Conservation (phyloP, 1,284 basidiomycete genomes). For the Anthracocystis walkeri region DNA sequence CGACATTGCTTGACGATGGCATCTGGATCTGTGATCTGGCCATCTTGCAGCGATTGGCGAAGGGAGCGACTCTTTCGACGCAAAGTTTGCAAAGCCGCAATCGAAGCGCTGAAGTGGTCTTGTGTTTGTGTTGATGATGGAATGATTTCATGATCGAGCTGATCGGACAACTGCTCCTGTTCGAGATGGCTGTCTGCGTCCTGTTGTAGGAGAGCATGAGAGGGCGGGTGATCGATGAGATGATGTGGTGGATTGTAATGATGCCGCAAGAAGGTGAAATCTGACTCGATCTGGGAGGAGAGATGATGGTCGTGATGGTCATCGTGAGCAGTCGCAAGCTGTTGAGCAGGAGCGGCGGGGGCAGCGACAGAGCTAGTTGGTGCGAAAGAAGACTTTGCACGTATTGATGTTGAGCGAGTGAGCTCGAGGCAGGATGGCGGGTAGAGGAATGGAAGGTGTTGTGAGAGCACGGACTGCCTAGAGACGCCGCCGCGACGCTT, state of each 20-base stretch:
- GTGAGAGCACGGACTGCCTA: neutral
- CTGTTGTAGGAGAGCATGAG: conserved; percentile 15
- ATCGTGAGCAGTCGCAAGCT: conserved; percentile 13
- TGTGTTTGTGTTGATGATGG: neutral
- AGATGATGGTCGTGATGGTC: conserved; percentile 17
- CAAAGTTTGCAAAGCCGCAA: conserved; percentile 14
- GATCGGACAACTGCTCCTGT: neutral
- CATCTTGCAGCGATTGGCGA: conserved; percentile 16
- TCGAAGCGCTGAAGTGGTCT: neutral
- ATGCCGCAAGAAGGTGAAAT: conserved; percentile 33
- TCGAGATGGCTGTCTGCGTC: conserved; percentile 28
- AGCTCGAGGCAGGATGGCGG: conserved; percentile 37
- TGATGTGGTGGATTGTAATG: conserved; percentile 25
- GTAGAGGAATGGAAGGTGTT: conserved; percentile 35
- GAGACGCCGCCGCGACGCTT: neutral
- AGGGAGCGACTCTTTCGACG: conserved; percentile 12
- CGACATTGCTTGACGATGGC: conserved; percentile 18
- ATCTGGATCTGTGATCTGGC: neutral
- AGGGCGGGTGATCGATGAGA: conserved; percentile 17
- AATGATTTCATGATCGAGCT: neutral
- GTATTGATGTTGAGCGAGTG: neutral
- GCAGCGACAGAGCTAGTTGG: conserved; percentile 28
- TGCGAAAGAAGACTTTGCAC: conserved; percentile 34
- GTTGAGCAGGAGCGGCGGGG: conserved; percentile 14
- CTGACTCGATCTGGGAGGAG: conserved; percentile 6